A percentile compares a stretch with the other conserved stretches of the same genome.
phyloP scores from a whole-genome alignment of 441 rosid species.

The Euphorbia celastroides region DNA sequence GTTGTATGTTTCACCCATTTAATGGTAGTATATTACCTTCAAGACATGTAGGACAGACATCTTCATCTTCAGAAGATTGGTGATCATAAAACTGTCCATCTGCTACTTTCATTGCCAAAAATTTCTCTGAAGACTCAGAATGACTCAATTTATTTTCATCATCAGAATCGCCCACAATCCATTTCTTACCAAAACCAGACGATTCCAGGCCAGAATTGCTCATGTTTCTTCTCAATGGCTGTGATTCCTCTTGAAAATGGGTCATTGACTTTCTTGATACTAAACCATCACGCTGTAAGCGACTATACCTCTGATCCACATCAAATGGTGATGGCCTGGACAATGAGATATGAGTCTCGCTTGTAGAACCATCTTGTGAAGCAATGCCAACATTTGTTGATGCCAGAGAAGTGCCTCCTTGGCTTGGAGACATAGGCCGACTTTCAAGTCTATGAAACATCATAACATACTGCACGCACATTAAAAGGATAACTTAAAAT shows the following conservation, averaged over 20 bases:
- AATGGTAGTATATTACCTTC: conserved; percentile 45
- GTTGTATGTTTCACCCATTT: background rate
- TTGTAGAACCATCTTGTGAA: conserved; percentile 28
- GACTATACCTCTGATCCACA: conserved; percentile 47
- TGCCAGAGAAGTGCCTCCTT: conserved; percentile 36
- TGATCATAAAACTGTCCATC: conserved; percentile 31
- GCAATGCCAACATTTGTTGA: conserved; percentile 28
- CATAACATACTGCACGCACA: conserved; percentile 40
- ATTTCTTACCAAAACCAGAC: conserved; percentile 41
- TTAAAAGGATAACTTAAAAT: conserved; percentile 12
- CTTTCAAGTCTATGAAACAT: conserved; percentile 56
- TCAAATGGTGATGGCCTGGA: conserved; percentile 45
- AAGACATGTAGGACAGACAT: conserved; percentile 89
- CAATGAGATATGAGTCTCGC: conserved; percentile 33
- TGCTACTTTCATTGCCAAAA: conserved; percentile 26
- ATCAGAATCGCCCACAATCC: conserved; percentile 45
- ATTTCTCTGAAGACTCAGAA: conserved; percentile 42
- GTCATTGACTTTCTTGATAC: conserved; percentile 47
- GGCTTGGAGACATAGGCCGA: conserved; percentile 34
- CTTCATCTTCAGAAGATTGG: conserved; percentile 63
- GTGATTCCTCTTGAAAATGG: conserved; percentile 54
- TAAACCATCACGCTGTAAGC: conserved; percentile 61
- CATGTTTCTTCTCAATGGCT: conserved; percentile 53
- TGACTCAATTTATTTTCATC: conserved; percentile 37
- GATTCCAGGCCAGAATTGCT: conserved; percentile 53